Base-by-base conservation (phyloP, 2,329 filamentous ascomycete species). In the Rhexocercosporidium sp. region DNA sequence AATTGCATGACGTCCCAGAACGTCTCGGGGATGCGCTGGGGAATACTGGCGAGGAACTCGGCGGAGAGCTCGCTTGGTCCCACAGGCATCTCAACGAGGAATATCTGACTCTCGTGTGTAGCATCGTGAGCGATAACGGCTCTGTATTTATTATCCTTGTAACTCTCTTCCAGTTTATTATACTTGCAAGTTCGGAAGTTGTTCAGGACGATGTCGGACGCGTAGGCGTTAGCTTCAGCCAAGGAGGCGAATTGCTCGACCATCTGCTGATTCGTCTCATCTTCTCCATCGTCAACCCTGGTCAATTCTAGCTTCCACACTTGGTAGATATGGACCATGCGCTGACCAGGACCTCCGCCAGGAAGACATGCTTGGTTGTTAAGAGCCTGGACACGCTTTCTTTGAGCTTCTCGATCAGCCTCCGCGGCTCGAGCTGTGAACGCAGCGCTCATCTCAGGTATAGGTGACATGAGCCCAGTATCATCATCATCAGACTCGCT, bases 201-300 rank as follows among this genome's bases (percentile, higher is more conserved):
- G n/a, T 56, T 46, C 18, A 9, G 44, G 6, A 64, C 27, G 37
- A 37, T 31, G 3, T 57, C 39, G 16, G 53, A 49, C 3, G 67
- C 69, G 25, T 44, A 46, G 12, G 34, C 25, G 18, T 65, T 71
- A 7, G 70, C 66, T 29, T 60, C 39, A 7, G 22, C 57, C 3
- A 60, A 41, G 7, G 37, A n/a, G 8, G 25, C 22, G 25, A 60
- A 60, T 31, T 60, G 22, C 25, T 29, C 18, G 25, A 60, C 16
- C 37, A 60, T 46, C 16, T 60, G 22, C 25, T 29, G 6, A 2
- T 60, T 18, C 1, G 4, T 6, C 18, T 60, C 29, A 7, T 31
- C 25, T 31, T 46, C 39, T 12, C 18, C 41, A 31, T 60, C 20
- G 16, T 16, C 14, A 7, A 12, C 16, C 12, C 12, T 31, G 39